Percentiles rank a stretch among this genome's conserved stretches.
phyloP scores from a whole-genome alignment of 306 rosid species.

The Inga oerstediana region DNA sequence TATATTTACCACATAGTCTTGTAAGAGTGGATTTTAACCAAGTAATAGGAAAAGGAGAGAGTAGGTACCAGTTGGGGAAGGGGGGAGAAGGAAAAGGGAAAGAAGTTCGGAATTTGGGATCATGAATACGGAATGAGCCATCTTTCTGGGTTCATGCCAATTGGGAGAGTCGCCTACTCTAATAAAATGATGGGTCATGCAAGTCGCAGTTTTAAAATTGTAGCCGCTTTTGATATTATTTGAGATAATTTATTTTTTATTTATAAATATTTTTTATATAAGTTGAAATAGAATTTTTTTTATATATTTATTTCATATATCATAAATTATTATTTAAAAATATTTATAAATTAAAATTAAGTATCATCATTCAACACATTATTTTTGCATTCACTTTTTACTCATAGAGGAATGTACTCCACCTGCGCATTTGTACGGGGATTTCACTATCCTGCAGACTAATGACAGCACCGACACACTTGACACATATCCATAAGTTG shows the following conservation, averaged over 20 bases:
- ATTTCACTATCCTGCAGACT: not conserved
- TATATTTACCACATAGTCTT: too few relatives aligned
- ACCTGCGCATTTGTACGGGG: too few relatives aligned
- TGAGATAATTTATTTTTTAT: too few relatives aligned
- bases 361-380: not conserved
- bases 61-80: too few relatives aligned
- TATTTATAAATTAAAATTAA: too few relatives aligned
- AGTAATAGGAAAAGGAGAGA: too few relatives aligned
- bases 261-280: too few relatives aligned
- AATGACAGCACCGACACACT: not conserved
- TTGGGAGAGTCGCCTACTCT: conserved; percentile 30
- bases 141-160: conserved; percentile 1
- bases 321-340: too few relatives aligned
- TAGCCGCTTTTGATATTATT: not conserved
- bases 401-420: not conserved
- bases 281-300: too few relatives aligned
- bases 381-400: not conserved
- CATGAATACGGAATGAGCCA: not conserved
- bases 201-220: not conserved
- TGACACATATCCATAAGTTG: too few relatives aligned
- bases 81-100: not conserved
- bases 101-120: not conserved
- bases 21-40: too few relatives aligned
- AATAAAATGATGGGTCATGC: not conserved
- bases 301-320: too few relatives aligned